These are phyloP conservation scores for Neopestalotiopsis rosae DNA, from an alignment of 2,329 filamentous ascomycete genomes.

Conservation along the genomic window DNA sequence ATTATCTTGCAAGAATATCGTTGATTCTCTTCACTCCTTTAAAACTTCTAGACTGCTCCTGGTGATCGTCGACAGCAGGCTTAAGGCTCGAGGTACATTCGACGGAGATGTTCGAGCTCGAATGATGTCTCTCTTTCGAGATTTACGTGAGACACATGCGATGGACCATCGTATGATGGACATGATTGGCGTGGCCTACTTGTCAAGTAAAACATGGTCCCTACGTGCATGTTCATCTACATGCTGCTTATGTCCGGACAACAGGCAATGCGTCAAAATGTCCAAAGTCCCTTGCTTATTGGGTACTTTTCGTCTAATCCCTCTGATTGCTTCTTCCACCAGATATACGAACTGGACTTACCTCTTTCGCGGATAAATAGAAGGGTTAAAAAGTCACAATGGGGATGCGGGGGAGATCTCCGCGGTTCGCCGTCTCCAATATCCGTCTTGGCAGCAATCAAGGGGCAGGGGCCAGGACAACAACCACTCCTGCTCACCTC, in stretches of 20 bases:
- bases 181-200: too few species aligned
- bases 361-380: constrained; percentile 3
- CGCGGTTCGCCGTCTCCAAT: not conserved
- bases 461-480: not conserved
- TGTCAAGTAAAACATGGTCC: not conserved
- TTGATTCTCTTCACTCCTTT: too few species aligned
- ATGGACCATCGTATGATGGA: too few species aligned
- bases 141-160: too few species aligned
- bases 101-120: too few species aligned
- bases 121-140: too few species aligned
- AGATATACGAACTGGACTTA: not conserved
- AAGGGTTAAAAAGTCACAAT: not conserved
- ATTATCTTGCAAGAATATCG: too few species aligned
- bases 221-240: not conserved
- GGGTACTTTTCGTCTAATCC: not conserved
- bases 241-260: not conserved
- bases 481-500: not conserved
- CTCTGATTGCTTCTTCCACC: not conserved
- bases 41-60: too few species aligned
- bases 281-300: not conserved
- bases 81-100: too few species aligned
- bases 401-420: not conserved
- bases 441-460: constrained; percentile 14
- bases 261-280: not conserved
- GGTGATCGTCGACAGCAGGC: too few species aligned